These are phyloP conservation scores for Phanerodontia chrysosporium DNA, from an alignment of 768 basidiomycete genomes.

Conservation along the genomic window DNA sequence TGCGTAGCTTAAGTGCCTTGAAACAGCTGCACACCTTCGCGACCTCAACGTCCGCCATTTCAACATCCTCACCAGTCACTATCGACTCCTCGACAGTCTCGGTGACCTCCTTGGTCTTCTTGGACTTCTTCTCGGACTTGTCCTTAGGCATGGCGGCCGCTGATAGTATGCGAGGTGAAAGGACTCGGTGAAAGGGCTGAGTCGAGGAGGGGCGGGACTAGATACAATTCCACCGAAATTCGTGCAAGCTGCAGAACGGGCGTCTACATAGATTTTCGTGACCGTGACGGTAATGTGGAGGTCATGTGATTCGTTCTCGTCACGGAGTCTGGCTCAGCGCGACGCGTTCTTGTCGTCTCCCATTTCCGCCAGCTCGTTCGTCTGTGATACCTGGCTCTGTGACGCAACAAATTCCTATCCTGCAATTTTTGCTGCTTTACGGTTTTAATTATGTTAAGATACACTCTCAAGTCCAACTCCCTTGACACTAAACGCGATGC, in stretches of 20 bases:
- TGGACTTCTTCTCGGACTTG: slow-evolving; percentile 74
- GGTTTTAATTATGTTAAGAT: too few relatives aligned
- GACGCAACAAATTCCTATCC: too few relatives aligned
- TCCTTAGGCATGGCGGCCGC: slow-evolving; percentile 55
- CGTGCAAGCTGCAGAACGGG: neutral
- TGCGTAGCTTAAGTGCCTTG: neutral
- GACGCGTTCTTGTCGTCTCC: too few relatives aligned
- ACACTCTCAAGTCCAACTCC: too few relatives aligned
- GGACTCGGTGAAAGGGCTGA: neutral
- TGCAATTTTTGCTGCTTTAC: too few relatives aligned
- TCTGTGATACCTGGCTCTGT: too few relatives aligned
- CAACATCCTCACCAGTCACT: slow-evolving; percentile 42
- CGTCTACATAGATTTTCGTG: neutral
- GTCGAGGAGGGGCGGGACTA: neutral
- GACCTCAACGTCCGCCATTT: slow-evolving; percentile 35
- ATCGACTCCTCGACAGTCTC: slow-evolving; percentile 22
- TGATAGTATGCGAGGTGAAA: slow-evolving; percentile 15
- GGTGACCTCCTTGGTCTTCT: slow-evolving; percentile 40
- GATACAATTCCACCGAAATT: neutral
- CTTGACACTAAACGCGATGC: too few relatives aligned
- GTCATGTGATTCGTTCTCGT: neutral
- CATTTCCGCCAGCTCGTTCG: too few relatives aligned
- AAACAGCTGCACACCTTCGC: slow-evolving; percentile 26
- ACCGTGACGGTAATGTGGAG: neutral
- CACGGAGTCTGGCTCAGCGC: neutral